Base-by-base conservation (phyloP, 2,329 filamentous ascomycete genomes). In the Colletotrichum spaethianum region DNA sequence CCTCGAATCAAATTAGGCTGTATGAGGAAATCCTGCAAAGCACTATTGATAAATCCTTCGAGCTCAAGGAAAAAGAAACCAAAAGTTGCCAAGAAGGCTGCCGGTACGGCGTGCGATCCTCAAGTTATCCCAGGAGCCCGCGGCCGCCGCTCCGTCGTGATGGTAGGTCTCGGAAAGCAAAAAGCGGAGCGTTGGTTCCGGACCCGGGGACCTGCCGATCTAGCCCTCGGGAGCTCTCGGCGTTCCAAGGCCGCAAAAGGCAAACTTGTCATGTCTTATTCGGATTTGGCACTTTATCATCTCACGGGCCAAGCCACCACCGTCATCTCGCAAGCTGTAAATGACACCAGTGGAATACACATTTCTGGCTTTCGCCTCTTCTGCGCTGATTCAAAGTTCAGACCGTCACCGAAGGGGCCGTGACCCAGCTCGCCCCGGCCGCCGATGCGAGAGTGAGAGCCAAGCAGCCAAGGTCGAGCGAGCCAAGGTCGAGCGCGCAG, bases 231-330 rank as follows among this genome's bases (percentile, higher is more conserved):
- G 20, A 63, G 48, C 36, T 55, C 61, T 12, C 61, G 61, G 26
- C 36, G 36, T 55, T 26, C 36, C 61, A 44, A n/a, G 48, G 12
- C 3, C 48, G 23, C 9, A 23, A 44, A 4, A 42, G 36, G 11
- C 31, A 57, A 50, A 63, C 59, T 60, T 63, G 59, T 59, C 69
- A 52, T 72, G 59, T 72, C 65, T 72, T 63, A 59, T 68, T 60
- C 69, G 59, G 65, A 46, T 53, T 72, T 26, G 59, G 53, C 59
- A 63, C 65, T 36, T 7, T 5, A 20, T 26, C 23, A 20, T 60
- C 38, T 36, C 69, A 69, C 57, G 59, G 65, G 57, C 59, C 65
- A 63, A 66, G 28, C 69, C 52, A 52, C 59, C 62, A 52, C 36
- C 42, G 46, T 55, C 59, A 38, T 72, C 50, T 36, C 59, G 23